phyloP scores from a whole-genome alignment of 2,329 filamentous ascomycete genomes.

The Calonectria pteridis region DNA sequence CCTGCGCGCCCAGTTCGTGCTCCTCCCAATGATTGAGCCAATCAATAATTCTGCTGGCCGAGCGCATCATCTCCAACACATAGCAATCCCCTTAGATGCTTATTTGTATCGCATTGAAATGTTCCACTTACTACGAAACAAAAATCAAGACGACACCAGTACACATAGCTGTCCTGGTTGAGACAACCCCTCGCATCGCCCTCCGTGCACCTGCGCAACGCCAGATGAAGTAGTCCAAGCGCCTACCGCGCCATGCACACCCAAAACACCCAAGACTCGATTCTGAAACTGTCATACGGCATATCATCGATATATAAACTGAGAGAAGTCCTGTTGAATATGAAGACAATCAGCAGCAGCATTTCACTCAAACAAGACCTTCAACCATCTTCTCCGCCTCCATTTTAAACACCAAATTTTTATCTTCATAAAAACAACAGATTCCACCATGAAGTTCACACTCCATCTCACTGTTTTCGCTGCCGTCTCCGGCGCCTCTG shows the following conservation, averaged over 20 bases:
- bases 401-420: background rate
- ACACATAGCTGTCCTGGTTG: background rate
- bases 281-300: background rate
- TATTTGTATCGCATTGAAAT: background rate
- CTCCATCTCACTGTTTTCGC: background rate
- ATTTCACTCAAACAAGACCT: background rate
- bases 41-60: background rate
- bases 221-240: background rate
- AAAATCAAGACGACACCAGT: background rate
- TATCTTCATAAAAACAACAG: background rate
- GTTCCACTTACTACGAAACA: background rate
- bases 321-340: background rate
- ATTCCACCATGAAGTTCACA: background rate
- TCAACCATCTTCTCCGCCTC: background rate
- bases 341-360: background rate
- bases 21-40: background rate
- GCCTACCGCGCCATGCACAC: background rate
- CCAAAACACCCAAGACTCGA: background rate
- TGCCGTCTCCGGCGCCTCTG: background rate
- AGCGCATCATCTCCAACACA: background rate
- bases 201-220: background rate
- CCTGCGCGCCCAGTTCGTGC: background rate
- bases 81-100: background rate
- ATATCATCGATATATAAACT: background rate
- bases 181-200: background rate